Evolutionary conservation across 139 green algal species (phyloP).

Genomic region (Desmodesmus armatus): DNA sequence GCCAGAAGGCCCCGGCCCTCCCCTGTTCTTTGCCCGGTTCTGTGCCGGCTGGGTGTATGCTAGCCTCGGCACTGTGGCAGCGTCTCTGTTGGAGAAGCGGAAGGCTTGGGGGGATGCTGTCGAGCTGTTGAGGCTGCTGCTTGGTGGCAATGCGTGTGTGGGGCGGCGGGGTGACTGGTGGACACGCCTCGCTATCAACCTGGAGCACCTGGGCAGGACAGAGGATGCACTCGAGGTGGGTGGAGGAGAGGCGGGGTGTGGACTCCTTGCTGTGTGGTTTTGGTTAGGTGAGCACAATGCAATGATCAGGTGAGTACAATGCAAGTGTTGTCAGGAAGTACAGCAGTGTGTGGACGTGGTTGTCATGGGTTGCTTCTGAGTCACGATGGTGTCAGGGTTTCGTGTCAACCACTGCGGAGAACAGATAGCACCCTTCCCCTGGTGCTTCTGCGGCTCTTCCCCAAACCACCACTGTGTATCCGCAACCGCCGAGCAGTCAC

Average conservation of each 20-base stretch:
- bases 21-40: conserved; percentile 73
- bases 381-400: neutral
- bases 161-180: conserved; percentile 85
- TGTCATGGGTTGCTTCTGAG: neutral
- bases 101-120: conserved; percentile 69
- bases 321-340: too few relatives aligned
- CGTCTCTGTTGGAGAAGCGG: conserved; percentile 81
- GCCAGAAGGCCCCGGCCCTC: neutral
- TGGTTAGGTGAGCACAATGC: neutral
- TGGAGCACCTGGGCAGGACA: conserved; percentile 72
- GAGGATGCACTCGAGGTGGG: conserved; percentile 70
- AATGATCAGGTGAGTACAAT: neutral
- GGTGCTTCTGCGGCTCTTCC: too few relatives aligned
- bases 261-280: neutral
- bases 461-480: too few relatives aligned
- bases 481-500: too few relatives aligned
- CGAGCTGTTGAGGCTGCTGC: conserved; percentile 73
- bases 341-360: neutral
- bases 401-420: too few relatives aligned
- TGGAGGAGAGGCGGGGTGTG: conserved; percentile 5
- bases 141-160: conserved; percentile 77
- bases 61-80: conserved; percentile 78
- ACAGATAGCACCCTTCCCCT: too few relatives aligned
- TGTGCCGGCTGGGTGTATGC: conserved; percentile 76
- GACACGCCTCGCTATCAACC: conserved; percentile 79